Evolutionary conservation across 495 filamentous ascomycete genomes (phyloP).

Genomic region (Xylaria intraflava): DNA sequence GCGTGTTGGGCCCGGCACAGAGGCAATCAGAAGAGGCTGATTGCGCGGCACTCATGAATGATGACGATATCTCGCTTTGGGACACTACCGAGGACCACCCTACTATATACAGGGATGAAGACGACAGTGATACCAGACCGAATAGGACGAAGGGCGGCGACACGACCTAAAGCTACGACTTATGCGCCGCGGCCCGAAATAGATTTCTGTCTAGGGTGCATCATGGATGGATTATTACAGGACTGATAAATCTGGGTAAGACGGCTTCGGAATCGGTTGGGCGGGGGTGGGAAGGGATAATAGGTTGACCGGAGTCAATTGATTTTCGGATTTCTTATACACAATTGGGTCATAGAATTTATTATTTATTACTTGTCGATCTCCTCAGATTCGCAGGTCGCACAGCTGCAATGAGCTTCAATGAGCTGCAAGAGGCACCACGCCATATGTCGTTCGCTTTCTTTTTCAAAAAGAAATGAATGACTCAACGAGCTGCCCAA

Average conservation of each 20-base stretch:
- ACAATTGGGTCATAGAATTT: neutral
- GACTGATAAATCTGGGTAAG: neutral
- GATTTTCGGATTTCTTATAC: neutral
- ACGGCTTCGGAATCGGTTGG: neutral
- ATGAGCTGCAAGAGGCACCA: too few relatives aligned
- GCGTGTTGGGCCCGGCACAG: slow-evolving; percentile 17
- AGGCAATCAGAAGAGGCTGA: slow-evolving; percentile 31
- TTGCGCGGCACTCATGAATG: slow-evolving; percentile 41
- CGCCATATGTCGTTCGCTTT: neutral
- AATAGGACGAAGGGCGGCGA: neutral
- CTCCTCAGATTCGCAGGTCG: neutral
- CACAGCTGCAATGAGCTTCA: neutral
- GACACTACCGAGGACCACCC: slow-evolving; percentile 35
- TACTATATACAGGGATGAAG: slow-evolving; percentile 34
- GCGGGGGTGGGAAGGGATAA: neutral
- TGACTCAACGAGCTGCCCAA: neutral
- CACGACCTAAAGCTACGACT: neutral
- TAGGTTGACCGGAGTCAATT: too few relatives aligned
- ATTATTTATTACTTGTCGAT: neutral
- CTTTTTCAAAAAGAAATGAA: too few relatives aligned
- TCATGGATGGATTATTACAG: neutral
- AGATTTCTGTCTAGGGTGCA: neutral
- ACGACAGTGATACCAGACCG: slow-evolving; percentile 1
- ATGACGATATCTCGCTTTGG: slow-evolving; percentile 58
- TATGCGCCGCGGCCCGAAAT: neutral